Evolutionary conservation across 495 filamentous ascomycete species (phyloP).

Genomic region (Xylaria palmicola): DNA sequence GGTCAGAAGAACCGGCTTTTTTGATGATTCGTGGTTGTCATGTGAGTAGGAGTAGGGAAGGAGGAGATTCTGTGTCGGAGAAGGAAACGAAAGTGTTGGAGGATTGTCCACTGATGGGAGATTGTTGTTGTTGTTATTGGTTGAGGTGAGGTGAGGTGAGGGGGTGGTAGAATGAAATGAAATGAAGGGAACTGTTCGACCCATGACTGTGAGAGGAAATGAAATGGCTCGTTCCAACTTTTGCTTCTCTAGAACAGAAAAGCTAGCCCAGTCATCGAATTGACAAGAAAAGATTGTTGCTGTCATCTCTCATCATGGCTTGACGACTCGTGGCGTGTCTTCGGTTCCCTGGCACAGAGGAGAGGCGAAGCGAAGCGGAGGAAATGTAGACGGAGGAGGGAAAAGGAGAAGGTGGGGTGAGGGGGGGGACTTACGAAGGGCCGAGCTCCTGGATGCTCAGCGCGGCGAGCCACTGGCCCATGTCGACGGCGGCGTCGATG

Average conservation of each 20-base stretch:
- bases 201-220: too few relatives aligned
- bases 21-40: slow-evolving; percentile 1
- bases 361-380: background rate
- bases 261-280: slow-evolving; percentile 15
- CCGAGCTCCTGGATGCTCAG: slow-evolving; percentile 91
- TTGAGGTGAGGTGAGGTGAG: too few relatives aligned
- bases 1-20: too few relatives aligned
- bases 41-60: background rate
- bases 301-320: background rate
- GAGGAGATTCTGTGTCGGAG: background rate
- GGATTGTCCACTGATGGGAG: background rate
- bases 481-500: slow-evolving; percentile 72
- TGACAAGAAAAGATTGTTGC: background rate
- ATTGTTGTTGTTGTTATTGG: background rate
- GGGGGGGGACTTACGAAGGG: slow-evolving; percentile 73
- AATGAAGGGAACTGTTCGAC: too few relatives aligned
- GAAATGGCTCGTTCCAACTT: background rate
- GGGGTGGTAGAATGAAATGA: too few relatives aligned
- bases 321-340: background rate
- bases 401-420: background rate
- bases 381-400: background rate
- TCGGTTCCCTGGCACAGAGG: background rate
- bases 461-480: slow-evolving; percentile 93
- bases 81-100: too few relatives aligned
- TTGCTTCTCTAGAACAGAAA: slow-evolving; percentile 8